These are phyloP conservation scores for Cryptococcus jaspeensis DNA, from an alignment of 1,284 basidiomycete species.

Conservation along the genomic window DNA sequence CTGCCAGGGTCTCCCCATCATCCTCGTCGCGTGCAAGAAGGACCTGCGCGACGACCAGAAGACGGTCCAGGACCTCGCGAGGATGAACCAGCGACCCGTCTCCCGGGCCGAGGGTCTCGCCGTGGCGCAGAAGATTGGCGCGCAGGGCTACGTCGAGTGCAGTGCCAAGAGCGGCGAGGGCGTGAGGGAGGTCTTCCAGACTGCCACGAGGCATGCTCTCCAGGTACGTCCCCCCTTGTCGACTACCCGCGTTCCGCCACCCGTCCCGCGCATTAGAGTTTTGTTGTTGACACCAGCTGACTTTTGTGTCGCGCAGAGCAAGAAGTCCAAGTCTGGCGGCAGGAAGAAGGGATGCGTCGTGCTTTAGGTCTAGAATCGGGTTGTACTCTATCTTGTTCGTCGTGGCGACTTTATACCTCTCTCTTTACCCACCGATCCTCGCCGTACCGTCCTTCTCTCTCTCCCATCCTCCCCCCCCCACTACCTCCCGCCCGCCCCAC, in stretches of 20 bases:
- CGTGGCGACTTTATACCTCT: conserved; percentile 4
- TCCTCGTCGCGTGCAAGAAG: conserved; percentile 91
- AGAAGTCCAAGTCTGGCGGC: conserved; percentile 33
- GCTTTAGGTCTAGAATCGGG: conserved; percentile 53
- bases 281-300: neutral
- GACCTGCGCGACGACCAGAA: conserved; percentile 76
- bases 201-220: conserved; percentile 77
- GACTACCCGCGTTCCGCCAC: neutral
- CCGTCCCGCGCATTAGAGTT: neutral
- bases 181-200: conserved; percentile 88
- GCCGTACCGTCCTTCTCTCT: conserved; percentile 3
- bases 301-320: conserved; percentile 22
- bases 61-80: conserved; percentile 74
- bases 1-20: conserved; percentile 79
- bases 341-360: conserved; percentile 54
- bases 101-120: conserved; percentile 70
- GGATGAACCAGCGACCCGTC: conserved; percentile 78
- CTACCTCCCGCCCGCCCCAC: neutral
- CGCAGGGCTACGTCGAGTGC: conserved; percentile 85
- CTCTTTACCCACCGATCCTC: neutral
- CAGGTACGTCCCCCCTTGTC: conserved; percentile 50
- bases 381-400: conserved; percentile 30
- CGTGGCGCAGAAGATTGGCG: conserved; percentile 83
- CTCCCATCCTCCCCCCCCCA: neutral
- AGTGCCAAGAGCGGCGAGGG: conserved; percentile 85